Evolutionary conservation across 345 rosid species (phyloP), one percentile per base, ranked within the genome.

Genomic region (Trapa incisa): DNA sequence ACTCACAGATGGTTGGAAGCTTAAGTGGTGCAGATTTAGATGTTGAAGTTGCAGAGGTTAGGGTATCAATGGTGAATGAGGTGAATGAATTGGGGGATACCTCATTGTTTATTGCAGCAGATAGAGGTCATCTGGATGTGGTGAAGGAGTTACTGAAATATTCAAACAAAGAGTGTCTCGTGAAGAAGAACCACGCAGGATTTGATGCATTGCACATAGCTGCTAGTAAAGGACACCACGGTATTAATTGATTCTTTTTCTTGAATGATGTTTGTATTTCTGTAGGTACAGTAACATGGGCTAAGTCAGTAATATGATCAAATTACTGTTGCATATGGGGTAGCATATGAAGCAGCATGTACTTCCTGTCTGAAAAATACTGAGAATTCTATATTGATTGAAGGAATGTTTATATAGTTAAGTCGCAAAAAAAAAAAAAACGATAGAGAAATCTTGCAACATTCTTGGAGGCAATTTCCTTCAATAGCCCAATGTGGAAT

Each of bases 31-130:
- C 77, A 41, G 98, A 89, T 0, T 83, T 94, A 33, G 93, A 85
- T 56, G 66, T 76, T 5, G 99, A 86, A 78, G 92, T 86, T 10
- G 92, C 91, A 0, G 96, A 94, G 81, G 85, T 85, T 36, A 79
- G 96, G 73, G 87, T 92, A 2, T 88, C 89, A 0, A 80, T 89
- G 41, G 99, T 91, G 57, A 89, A 87, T 67, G 96, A 94, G 80
- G 93, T 89, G 72, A 94, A 94, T 77, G 99, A 89, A 75, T 84
- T 89, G 75, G 97, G 88, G 4, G 99, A 94, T 81, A 94, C 96
- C 0, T 89, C 96, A 5, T 74, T 94, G 67, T 94, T 87, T 61
- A 85, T 86, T 54, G 99, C 97, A 68, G 89, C 97, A 16, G 96
- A 91, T 15, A 89, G 83, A 75, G 99, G 99, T 16, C 91, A 89